Percentiles rank a stretch among this genome's conserved stretches.
Evolutionary conservation across 768 basidiomycete genomes (phyloP).

Genomic region (Lepiota subincarnata): DNA sequence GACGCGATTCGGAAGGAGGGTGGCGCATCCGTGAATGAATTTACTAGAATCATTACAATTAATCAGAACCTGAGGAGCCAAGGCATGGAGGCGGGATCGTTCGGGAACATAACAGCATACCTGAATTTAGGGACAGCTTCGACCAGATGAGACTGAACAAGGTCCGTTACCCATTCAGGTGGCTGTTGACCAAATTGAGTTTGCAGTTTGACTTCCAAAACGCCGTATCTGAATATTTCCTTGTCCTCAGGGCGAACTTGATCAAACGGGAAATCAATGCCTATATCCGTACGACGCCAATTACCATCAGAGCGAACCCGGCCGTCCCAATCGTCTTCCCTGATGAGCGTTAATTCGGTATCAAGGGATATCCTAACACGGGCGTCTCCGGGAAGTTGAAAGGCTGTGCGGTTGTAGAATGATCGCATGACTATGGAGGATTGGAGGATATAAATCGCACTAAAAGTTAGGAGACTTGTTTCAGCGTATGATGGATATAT

Average conservation of each 20-base stretch:
- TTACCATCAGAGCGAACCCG: conserved; percentile 71
- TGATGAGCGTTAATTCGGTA: conserved; percentile 89
- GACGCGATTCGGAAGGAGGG: conserved; percentile 86
- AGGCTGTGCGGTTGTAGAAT: conserved; percentile 98
- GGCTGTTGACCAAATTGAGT: conserved; percentile 95
- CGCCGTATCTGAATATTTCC: conserved; percentile 94
- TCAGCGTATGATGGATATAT: background rate
- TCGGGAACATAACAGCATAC: conserved; percentile 27
- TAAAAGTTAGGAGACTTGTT: background rate
- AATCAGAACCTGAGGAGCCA: background rate
- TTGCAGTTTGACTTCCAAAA: conserved; percentile 96
- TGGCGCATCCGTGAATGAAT: conserved; percentile 96
- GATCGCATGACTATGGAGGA: conserved; percentile 76
- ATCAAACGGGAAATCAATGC: conserved; percentile 88
- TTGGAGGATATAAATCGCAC: background rate
- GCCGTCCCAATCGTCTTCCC: conserved; percentile 98
- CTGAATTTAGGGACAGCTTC: conserved; percentile 98
- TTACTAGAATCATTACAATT: conserved; percentile 44
- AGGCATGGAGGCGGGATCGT: background rate
- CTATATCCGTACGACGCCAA: conserved; percentile 93
- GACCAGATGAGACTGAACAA: conserved; percentile 93
- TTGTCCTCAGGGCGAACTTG: conserved; percentile 73
- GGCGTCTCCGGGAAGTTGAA: conserved; percentile 98
- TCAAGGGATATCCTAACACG: conserved; percentile 97
- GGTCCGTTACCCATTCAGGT: conserved; percentile 92